Evolutionary conservation across 164 flowering plant genomes (phyloP), one percentile per base, ranked within the genome.

Genomic region (Chloranthus sessilifolius): DNA sequence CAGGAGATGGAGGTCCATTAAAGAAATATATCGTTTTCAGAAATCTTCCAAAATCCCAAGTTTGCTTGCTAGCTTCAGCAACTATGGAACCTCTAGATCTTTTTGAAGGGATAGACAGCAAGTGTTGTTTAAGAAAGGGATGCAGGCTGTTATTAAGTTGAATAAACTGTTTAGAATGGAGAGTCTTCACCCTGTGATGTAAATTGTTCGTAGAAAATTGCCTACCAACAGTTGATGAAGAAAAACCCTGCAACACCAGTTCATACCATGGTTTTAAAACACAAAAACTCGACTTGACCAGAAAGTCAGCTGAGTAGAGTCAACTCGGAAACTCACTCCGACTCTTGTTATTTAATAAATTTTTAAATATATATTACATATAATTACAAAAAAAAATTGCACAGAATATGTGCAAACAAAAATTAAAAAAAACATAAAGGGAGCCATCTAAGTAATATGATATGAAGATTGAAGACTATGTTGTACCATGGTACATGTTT

Each of bases 21-120:
- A 92, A 88, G 52, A 83, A 92, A 47, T 72, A 85, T 23, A 92
- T 37, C 2, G 98, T 92, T 66, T 74, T 79, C 40, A 88, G 29
- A 65, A 92, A 92, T 71, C 96, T 80, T 4, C 96, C 98, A 11
- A 92, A 55, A 60, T 92, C 95, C 96, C 98, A 92, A 58, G 77
- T 56, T 59, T 82, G 80, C 41, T 37, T 74, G 40, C 71, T 71
- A 50, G 75, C 65, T 65, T 75, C 72, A 21, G 90, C 85, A 39
- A 37, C 34, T 62, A 81, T 61, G 7, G 34, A 28, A 7, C 74
- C 47, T 53, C 51, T 73, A 47, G 49, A 52, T 16, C 61, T 48
- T 72, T 72, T 77, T 31, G 54, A 31, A 44, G 68, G 40, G 43
- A 56, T 29, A 45, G 12, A 40, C 44, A 43, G 38, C 12, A 46